These are phyloP conservation scores for Sindora glabra DNA, from an alignment of 306 rosid genomes.

Conservation along the genomic window DNA sequence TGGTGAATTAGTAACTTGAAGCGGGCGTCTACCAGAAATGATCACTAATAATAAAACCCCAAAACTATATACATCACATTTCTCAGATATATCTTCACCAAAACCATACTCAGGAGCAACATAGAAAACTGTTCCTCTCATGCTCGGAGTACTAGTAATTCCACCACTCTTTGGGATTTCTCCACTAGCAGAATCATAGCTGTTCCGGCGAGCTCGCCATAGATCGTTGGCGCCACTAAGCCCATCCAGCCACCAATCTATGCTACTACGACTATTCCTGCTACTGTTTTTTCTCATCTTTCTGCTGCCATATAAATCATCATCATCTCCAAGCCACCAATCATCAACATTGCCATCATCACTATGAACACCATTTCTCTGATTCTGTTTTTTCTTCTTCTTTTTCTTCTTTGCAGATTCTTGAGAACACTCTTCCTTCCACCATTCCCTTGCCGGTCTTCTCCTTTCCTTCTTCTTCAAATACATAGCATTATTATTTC, in stretches of 20 bases:
- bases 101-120: conserved; percentile 87
- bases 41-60: conserved; percentile 78
- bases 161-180: conserved; percentile 85
- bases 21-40: conserved; percentile 83
- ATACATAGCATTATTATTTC: conserved; percentile 17
- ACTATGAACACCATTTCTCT: conserved; percentile 25
- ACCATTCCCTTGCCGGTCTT: conserved; percentile 88
- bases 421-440: conserved; percentile 82
- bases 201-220: conserved; percentile 46
- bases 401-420: conserved; percentile 55
- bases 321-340: conserved; percentile 61
- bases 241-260: conserved; percentile 88
- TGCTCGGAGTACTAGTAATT: conserved; percentile 90
- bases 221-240: conserved; percentile 61
- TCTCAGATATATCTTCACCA: conserved; percentile 73
- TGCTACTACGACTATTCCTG: conserved; percentile 44
- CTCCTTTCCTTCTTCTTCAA: conserved; percentile 47
- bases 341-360: conserved; percentile 34
- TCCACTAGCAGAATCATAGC: conserved; percentile 61
- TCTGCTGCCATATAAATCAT: conserved; percentile 41
- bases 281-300: conserved; percentile 50
- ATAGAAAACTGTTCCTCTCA: conserved; percentile 93
- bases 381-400: conserved; percentile 46
- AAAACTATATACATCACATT: conserved; percentile 85
- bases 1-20: conserved; percentile 82